Percentiles rank a stretch among this genome's conserved stretches.
Evolutionary conservation across 306 rosid genomes (phyloP).

Genomic region (Abrus pulchellus): DNA sequence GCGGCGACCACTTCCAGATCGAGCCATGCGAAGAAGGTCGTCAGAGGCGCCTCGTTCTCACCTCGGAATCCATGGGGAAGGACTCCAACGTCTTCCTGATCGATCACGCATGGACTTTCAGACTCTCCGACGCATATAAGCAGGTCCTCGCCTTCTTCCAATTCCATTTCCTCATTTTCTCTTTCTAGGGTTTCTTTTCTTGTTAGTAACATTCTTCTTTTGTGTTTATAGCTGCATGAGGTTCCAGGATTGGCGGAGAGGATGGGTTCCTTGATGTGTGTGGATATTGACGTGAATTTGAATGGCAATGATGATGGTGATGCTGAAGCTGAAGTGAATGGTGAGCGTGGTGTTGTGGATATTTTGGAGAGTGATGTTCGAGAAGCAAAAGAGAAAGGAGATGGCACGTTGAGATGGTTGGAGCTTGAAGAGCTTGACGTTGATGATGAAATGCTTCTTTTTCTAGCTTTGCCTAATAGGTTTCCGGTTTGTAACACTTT

Average conservation of each 20-base stretch:
- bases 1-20: slow-evolving; percentile 79
- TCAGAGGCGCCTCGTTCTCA: slow-evolving; percentile 70
- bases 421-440: slow-evolving; percentile 89
- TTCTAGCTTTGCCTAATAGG: slow-evolving; percentile 67
- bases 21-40: slow-evolving; percentile 72
- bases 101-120: slow-evolving; percentile 98
- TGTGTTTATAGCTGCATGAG: slow-evolving; percentile 67
- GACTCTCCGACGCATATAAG: slow-evolving; percentile 85
- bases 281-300: slow-evolving; percentile 61
- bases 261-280: slow-evolving; percentile 89
- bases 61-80: slow-evolving; percentile 64
- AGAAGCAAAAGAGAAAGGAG: slow-evolving; percentile 60
- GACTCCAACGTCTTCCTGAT: slow-evolving; percentile 79
- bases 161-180: background rate
- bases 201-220: background rate
- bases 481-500: slow-evolving; percentile 65
- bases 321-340: slow-evolving; percentile 58
- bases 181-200: background rate
- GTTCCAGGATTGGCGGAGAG: slow-evolving; percentile 93
- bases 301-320: slow-evolving; percentile 60
- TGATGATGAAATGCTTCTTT: slow-evolving; percentile 69
- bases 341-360: slow-evolving; percentile 54
- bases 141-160: slow-evolving; percentile 61
- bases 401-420: slow-evolving; percentile 73
- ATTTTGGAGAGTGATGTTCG: slow-evolving; percentile 65